Evolutionary conservation across 2,329 filamentous ascomycete genomes (phyloP).

Genomic region (Ophiocordyceps unilateralis): DNA sequence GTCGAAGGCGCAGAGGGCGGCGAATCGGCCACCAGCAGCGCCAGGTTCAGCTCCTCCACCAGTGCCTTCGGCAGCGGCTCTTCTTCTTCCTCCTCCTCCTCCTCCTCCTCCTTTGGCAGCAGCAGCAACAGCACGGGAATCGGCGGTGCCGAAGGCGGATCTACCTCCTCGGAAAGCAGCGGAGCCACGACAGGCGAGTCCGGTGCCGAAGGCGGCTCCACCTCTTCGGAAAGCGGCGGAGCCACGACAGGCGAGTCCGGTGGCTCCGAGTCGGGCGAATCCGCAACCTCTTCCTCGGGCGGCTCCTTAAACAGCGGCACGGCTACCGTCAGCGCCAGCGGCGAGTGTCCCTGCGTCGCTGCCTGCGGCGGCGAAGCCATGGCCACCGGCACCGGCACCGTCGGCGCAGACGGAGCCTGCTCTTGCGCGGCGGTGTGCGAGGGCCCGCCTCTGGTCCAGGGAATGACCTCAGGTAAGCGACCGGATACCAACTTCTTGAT

Average conservation of each 20-base stretch:
- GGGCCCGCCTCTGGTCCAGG: constrained; percentile 3
- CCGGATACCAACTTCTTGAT: not conserved
- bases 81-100: no score
- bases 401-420: constrained; percentile 32
- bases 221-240: not conserved
- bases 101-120: no score
- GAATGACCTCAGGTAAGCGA: constrained; percentile 1
- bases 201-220: not conserved
- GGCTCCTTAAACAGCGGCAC: not conserved
- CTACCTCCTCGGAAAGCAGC: not conserved
- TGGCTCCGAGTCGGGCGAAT: not conserved
- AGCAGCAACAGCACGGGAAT: no score
- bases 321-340: not conserved
- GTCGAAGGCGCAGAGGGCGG: not conserved
- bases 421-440: constrained; percentile 34
- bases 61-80: no score
- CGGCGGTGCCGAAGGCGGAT: not conserved
- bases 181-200: no score
- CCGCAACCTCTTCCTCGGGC: not conserved
- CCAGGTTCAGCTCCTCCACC: not conserved
- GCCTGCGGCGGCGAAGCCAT: constrained; percentile 10
- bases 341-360: constrained; percentile 2
- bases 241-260: no score
- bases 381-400: constrained; percentile 25
- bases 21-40: not conserved